Evolutionary conservation across 306 rosid genomes (phyloP), one percentile per base, ranked within the genome.

Genomic region (Neltuma alba): DNA sequence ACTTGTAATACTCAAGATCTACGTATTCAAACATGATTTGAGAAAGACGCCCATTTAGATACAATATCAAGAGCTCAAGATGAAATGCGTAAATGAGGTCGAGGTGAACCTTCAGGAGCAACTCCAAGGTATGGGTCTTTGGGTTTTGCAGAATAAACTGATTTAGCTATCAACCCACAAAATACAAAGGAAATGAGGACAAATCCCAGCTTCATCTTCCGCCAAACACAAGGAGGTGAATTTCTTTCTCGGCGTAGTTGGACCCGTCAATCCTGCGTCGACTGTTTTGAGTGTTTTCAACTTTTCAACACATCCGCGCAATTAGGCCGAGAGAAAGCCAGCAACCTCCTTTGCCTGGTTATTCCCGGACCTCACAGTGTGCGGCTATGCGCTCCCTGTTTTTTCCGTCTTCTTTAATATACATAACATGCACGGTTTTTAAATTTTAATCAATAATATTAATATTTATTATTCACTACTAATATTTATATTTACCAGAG

Each of bases 1-100:
- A 87, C 71, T 83, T 89, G 88, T 90, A 96, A 83, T 93, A 90
- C 40, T 85, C 74, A 28, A 89, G 90, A 89, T 96, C 99, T 90
- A 88, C n/a, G 45, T 25, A 40, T 58, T 74, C 78, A n/a, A 36
- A 21, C 25, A 70, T 8, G 40, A 74, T 28, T 65, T 8, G 47
- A 74, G 58, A 77, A 42, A 37, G 55, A 65, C 65, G 23, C 64
- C 28, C 73, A 33, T 67, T 70, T 3, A 33, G 33, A 9, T 34
- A n/a, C 9, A 79, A 76, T 41, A 16, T 7, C 18, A 55, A 70
- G 11, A 12, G 37, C 54, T 23, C 0, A 31, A 4, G 3, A 34
- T 15, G 44, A 41, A 60, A 41, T 41, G 5, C 44, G 27, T 1
- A 41, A 25, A 58, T 15, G 38, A 2, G 7, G 40, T 33, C 11